These are phyloP conservation scores for Tilletia setariae DNA, from an alignment of 1,284 basidiomycete genomes.

Conservation along the genomic window DNA sequence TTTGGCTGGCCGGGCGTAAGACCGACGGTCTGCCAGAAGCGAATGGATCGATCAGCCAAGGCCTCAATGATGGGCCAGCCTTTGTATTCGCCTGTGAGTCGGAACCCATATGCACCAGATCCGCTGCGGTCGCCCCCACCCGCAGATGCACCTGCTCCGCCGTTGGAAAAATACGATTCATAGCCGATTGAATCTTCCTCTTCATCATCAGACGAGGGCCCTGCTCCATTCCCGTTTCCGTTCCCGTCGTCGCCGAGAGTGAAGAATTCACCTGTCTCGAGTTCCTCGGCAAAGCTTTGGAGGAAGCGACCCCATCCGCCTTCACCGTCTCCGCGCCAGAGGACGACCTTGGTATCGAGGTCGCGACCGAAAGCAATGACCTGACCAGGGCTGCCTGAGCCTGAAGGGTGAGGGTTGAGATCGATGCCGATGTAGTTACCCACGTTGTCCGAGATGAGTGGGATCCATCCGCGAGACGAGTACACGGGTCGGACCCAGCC, in stretches of 20 bases:
- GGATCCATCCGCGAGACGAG: constrained; percentile 92
- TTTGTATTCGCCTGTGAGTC: constrained; percentile 45
- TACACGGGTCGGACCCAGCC: constrained; percentile 88
- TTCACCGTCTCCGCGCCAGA: constrained; percentile 69
- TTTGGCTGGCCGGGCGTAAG: constrained; percentile 33
- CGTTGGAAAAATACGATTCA: constrained; percentile 46
- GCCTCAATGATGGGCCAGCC: constrained; percentile 52
- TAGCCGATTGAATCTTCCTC: constrained; percentile 52
- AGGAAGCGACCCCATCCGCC: constrained; percentile 94
- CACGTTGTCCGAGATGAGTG: constrained; percentile 83
- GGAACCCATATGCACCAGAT: constrained; percentile 43
- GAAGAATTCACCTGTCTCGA: constrained; percentile 73
- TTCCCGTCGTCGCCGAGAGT: constrained; percentile 33
- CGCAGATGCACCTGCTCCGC: constrained; percentile 32
- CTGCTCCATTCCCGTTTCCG: constrained; percentile 33
- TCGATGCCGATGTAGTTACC: constrained; percentile 98
- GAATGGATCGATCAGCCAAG: constrained; percentile 49
- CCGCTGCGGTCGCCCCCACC: constrained; percentile 48
- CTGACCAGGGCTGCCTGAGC: constrained; percentile 72
- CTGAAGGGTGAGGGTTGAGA: constrained; percentile 67
- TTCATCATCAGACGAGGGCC: too few species aligned
- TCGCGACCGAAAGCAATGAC: constrained; percentile 97
- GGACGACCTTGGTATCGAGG: constrained; percentile 94
- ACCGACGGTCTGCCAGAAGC: constrained; percentile 46
- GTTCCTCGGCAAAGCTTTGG: constrained; percentile 83